phyloP scores from a whole-genome alignment of 2,329 filamentous ascomycete species.

The Fusarium papillatum region DNA sequence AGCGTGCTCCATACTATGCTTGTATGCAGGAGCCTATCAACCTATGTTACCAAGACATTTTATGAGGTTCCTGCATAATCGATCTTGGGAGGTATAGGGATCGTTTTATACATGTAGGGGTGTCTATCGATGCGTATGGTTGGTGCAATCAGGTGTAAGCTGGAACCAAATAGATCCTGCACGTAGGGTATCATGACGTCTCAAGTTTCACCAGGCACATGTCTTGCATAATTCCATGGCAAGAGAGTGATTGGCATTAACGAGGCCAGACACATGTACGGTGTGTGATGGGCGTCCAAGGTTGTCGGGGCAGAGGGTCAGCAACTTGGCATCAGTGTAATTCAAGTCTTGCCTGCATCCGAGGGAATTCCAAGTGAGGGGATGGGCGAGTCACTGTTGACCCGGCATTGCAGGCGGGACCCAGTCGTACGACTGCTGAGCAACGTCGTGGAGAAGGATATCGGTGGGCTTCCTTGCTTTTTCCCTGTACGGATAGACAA shows the following conservation, averaged over 20 bases:
- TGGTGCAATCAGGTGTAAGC: neutral
- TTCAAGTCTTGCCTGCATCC: neutral
- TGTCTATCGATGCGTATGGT: neutral
- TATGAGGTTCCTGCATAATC: neutral
- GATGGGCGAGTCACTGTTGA: neutral
- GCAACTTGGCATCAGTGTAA: neutral
- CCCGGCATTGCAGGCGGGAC: neutral
- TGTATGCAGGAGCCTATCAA: neutral
- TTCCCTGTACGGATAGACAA: neutral
- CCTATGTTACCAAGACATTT: neutral
- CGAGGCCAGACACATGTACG: neutral
- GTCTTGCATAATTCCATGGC: neutral
- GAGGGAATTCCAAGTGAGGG: neutral
- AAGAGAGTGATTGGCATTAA: neutral
- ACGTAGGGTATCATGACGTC: neutral
- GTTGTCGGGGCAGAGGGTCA: slow-evolving; percentile 5
- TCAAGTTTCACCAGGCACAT: neutral
- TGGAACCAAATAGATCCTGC: neutral
- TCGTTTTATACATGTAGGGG: neutral
- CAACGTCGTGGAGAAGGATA: slow-evolving; percentile 5
- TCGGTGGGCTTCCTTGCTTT: neutral
- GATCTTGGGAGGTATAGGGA: neutral
- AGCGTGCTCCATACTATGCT: neutral
- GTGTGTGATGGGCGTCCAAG: neutral
- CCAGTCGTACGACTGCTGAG: slow-evolving; percentile 2